phyloP scores from a whole-genome alignment of 2,329 filamentous ascomycete species.

The Colletotrichum agaves region DNA sequence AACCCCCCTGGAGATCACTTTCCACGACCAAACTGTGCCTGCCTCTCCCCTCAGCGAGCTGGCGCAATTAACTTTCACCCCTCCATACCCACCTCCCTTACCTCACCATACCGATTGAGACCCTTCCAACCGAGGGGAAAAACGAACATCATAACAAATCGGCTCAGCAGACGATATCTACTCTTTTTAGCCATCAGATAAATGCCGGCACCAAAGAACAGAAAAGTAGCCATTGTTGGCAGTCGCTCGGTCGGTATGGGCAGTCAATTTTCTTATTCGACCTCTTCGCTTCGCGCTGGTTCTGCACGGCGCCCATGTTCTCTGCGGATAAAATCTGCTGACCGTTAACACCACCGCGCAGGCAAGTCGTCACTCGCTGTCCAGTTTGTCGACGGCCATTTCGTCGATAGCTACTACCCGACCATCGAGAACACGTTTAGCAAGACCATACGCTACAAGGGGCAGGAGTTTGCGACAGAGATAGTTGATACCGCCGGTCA shows the following conservation, averaged over 20 bases:
- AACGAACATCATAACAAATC: no score
- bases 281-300: neutral
- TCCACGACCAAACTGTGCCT: no score
- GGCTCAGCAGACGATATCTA: neutral
- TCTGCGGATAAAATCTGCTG: neutral
- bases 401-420: slow-evolving; percentile 98
- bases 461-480: slow-evolving; percentile 93
- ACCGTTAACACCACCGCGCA: slow-evolving; percentile 49
- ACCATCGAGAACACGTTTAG: slow-evolving; percentile 99
- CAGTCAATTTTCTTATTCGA: slow-evolving; percentile 40
- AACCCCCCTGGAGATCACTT: no score
- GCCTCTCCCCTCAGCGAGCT: no score
- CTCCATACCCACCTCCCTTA: no score
- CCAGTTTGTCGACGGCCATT: slow-evolving; percentile 96
- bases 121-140: no score
- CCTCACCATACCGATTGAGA: no score
- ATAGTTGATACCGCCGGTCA: slow-evolving; percentile 98
- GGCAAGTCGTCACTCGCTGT: slow-evolving; percentile 98
- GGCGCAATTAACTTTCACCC: no score
- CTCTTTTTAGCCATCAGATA: slow-evolving; percentile 12
- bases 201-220: slow-evolving; percentile 83
- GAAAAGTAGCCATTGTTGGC: slow-evolving; percentile 96
- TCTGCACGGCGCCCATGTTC: neutral
- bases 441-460: slow-evolving; percentile 92
- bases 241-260: slow-evolving; percentile 80